Evolutionary conservation across 306 rosid genomes (phyloP).

Genomic region (Malus sieversii): DNA sequence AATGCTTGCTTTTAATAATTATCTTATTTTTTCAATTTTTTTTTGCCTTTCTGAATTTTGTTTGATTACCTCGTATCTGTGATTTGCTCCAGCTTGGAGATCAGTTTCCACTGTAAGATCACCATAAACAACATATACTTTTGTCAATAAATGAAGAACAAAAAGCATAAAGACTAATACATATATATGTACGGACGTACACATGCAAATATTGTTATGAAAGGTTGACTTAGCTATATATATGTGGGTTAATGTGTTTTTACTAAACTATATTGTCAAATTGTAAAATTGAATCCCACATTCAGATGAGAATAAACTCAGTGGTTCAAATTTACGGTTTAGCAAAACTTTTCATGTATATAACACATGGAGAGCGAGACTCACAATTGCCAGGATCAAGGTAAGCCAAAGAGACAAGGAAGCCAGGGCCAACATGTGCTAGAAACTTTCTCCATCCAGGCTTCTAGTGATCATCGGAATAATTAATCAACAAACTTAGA

Average conservation of each 20-base stretch:
- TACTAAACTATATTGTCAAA: neutral
- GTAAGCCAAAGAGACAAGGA: constrained; percentile 84
- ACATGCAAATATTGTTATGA: neutral
- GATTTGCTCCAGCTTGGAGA: constrained; percentile 83
- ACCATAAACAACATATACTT: neutral
- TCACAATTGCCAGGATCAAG: constrained; percentile 86
- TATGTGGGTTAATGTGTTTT: neutral
- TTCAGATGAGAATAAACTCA: neutral
- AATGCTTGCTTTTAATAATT: neutral
- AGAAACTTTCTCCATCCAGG: constrained; percentile 68
- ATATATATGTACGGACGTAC: neutral
- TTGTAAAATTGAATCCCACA: neutral
- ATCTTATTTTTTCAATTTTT: neutral
- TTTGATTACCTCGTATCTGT: constrained; percentile 60
- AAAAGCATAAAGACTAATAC: neutral
- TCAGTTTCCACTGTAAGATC: constrained; percentile 76
- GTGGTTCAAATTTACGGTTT: no score
- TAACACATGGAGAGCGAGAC: neutral
- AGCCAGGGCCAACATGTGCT: constrained; percentile 68
- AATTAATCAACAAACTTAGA: neutral
- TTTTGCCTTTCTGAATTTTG: neutral
- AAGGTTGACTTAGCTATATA: neutral
- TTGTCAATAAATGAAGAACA: neutral
- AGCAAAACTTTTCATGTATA: no score
- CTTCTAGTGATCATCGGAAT: constrained; percentile 22